These are phyloP conservation scores for Hordeum pubiflorum DNA, from an alignment of 202 grass and related monocot genomes.

Conservation along the genomic window DNA sequence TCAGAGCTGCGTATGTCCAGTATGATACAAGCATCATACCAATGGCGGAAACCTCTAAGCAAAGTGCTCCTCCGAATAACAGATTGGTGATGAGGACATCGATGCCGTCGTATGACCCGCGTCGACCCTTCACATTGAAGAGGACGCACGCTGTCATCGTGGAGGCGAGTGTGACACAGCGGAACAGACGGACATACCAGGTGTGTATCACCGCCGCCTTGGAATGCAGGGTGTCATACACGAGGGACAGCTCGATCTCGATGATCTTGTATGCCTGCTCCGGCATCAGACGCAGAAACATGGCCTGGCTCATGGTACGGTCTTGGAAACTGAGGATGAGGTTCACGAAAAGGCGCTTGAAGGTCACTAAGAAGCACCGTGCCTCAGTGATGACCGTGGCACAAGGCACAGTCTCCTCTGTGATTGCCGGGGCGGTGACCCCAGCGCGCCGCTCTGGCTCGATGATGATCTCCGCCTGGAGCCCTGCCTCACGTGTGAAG, in stretches of 20 bases:
- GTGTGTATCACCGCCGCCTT: constrained; percentile 32
- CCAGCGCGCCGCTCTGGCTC: constrained; percentile 26
- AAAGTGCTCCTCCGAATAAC: constrained; percentile 27
- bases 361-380: constrained; percentile 21
- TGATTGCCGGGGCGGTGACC: background rate
- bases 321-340: constrained; percentile 52
- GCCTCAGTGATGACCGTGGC: constrained; percentile 15
- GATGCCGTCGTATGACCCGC: background rate
- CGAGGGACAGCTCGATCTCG: constrained; percentile 40
- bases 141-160: constrained; percentile 19
- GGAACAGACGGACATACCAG: constrained; percentile 27
- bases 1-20: constrained; percentile 25
- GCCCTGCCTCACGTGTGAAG: constrained; percentile 33
- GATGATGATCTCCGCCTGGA: constrained; percentile 25
- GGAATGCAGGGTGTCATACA: constrained; percentile 37
- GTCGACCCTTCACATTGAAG: constrained; percentile 5
- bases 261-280: constrained; percentile 35
- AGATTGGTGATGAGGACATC: constrained; percentile 27
- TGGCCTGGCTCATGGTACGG: constrained; percentile 22
- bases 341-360: constrained; percentile 30
- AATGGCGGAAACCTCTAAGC: constrained; percentile 27
- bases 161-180: constrained; percentile 13
- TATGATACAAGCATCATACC: constrained; percentile 34
- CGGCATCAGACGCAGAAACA: constrained; percentile 16
- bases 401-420: constrained; percentile 13